A percentile compares a stretch with the other conserved stretches of the same genome.
Conservation (phyloP, 179 eudicot species). For the Sideroxylon spinosum region DNA sequence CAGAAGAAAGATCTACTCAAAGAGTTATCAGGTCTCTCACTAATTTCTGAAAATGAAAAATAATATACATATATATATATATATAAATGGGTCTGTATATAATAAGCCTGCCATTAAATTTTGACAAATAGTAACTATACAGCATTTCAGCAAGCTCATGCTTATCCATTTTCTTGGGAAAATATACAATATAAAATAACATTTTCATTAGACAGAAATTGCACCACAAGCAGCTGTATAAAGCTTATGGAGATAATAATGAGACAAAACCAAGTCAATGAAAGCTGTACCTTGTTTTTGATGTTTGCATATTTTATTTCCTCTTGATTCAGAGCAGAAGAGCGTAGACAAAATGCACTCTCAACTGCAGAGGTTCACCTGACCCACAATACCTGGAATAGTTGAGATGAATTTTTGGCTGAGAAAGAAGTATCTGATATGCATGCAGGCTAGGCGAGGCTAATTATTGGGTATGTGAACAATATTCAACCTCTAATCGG, state of each 20-base stretch:
- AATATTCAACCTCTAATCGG: slow-evolving; percentile 28
- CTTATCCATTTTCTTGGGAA: background rate
- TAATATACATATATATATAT: too few relatives aligned
- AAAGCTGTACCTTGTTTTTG: slow-evolving; percentile 58
- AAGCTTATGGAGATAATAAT: background rate
- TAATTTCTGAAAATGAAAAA: background rate
- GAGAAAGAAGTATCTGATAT: slow-evolving; percentile 15
- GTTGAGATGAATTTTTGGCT: slow-evolving; percentile 16
- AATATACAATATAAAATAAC: background rate
- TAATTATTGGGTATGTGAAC: slow-evolving; percentile 22
- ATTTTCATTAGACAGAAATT: background rate
- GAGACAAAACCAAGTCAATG: background rate
- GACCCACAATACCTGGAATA: slow-evolving; percentile 30
- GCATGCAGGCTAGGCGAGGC: slow-evolving; percentile 13
- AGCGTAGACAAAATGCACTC: background rate
- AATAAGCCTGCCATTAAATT: background rate
- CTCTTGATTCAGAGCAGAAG: slow-evolving; percentile 19
- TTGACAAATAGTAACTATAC: background rate
- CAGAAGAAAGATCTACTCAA: background rate
- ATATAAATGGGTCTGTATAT: too few relatives aligned
- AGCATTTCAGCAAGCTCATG: background rate
- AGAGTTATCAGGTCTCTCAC: background rate
- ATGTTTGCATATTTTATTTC: slow-evolving; percentile 59
- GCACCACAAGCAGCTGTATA: background rate
- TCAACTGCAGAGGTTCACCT: slow-evolving; percentile 31